Evolutionary conservation across 176 grass and related monocot species (phyloP).

Genomic region (Aegilops tauschii): DNA sequence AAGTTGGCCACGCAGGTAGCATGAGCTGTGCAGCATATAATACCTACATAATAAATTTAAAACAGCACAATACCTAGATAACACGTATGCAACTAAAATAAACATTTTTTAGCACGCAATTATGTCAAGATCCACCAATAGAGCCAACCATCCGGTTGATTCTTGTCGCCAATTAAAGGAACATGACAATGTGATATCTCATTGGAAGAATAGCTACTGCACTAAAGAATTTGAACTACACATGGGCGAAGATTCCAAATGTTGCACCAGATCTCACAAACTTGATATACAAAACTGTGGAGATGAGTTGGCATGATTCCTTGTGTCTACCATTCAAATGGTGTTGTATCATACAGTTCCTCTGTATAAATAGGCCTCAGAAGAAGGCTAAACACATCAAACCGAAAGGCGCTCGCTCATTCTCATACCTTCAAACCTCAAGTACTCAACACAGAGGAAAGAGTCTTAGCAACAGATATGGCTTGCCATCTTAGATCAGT

Average conservation of each 20-base stretch:
- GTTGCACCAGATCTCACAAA: neutral
- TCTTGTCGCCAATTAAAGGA: conserved; percentile 34
- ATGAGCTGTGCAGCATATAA: neutral
- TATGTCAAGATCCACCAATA: conserved; percentile 8
- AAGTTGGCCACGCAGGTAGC: conserved; percentile 13
- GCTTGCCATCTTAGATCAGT: conserved; percentile 51
- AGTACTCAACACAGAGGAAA: conserved; percentile 15
- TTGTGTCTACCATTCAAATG: neutral
- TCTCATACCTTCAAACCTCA: conserved; percentile 1
- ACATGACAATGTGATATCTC: conserved; percentile 24
- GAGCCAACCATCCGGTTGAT: conserved; percentile 24
- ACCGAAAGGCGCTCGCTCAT: neutral
- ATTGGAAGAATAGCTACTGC: neutral
- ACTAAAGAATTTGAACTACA: neutral
- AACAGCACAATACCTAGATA: neutral
- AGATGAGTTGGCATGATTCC: conserved; percentile 4
- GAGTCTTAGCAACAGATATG: conserved; percentile 21
- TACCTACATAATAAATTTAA: neutral
- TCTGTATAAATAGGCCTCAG: conserved; percentile 35
- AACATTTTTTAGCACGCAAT: neutral
- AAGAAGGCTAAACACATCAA: conserved; percentile 20
- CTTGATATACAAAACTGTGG: conserved; percentile 23
- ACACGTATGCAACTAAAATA: conserved; percentile 5
- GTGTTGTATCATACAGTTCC: conserved; percentile 8
- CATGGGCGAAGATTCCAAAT: conserved; percentile 11